phyloP scores from a whole-genome alignment of 2,329 filamentous ascomycete species.

The Venturia oleaginea region DNA sequence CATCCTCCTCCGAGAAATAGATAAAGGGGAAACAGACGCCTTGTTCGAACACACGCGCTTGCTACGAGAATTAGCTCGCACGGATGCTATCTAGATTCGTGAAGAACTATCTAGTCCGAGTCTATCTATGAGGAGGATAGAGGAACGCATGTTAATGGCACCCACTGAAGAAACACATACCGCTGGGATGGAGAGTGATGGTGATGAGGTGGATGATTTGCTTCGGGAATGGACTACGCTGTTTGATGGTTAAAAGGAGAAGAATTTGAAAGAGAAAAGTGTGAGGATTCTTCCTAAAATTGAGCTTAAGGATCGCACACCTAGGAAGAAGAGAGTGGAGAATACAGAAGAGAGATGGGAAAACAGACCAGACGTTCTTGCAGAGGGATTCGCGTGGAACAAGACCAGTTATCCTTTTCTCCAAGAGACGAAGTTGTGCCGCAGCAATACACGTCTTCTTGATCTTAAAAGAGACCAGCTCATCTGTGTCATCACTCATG shows the following conservation, averaged over 20 bases:
- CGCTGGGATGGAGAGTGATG: background rate
- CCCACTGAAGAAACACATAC: background rate
- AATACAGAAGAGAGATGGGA: background rate
- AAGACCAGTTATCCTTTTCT: too few relatives aligned
- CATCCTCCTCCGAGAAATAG: conserved; percentile 41
- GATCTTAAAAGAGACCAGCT: too few relatives aligned
- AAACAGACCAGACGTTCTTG: too few relatives aligned
- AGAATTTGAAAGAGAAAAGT: background rate
- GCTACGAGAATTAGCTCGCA: conserved; percentile 22
- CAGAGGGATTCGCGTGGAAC: too few relatives aligned
- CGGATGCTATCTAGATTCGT: conserved; percentile 18
- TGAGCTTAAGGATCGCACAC: background rate
- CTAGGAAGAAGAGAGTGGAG: background rate
- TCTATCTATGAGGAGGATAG: background rate
- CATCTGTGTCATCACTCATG: too few relatives aligned
- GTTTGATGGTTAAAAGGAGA: background rate
- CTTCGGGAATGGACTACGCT: background rate
- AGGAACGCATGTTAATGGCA: too few relatives aligned
- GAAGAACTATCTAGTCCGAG: background rate
- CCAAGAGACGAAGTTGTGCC: too few relatives aligned
- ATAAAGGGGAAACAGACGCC: conserved; percentile 37
- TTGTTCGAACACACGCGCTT: conserved; percentile 41
- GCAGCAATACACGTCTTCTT: too few relatives aligned
- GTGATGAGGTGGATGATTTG: background rate
- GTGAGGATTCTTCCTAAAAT: too few relatives aligned